phyloP scores from a whole-genome alignment of 345 rosid genomes.

The Turritis glabra region DNA sequence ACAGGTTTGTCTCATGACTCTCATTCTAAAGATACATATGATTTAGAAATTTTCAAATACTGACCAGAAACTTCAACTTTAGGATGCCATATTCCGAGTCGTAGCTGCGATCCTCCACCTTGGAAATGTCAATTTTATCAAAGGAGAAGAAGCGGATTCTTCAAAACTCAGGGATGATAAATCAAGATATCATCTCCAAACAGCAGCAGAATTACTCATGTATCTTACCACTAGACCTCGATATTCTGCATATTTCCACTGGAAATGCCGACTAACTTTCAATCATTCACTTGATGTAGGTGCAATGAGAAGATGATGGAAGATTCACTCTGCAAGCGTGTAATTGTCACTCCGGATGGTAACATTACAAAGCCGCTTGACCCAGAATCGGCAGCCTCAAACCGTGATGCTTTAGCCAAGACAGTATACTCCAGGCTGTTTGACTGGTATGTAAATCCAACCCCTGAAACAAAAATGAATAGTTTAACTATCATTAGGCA shows the following conservation, averaged over 20 bases:
- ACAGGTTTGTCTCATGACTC: constrained; percentile 46
- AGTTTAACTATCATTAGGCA: not conserved
- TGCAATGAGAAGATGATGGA: constrained; percentile 69
- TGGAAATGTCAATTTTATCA: constrained; percentile 65
- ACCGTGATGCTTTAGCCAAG: constrained; percentile 77
- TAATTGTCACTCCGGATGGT: constrained; percentile 76
- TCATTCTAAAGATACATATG: constrained; percentile 2
- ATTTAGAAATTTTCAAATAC: constrained; percentile 6
- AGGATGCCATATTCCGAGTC: constrained; percentile 77
- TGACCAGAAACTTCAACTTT: constrained; percentile 9
- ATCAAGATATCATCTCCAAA: constrained; percentile 57
- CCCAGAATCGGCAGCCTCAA: constrained; percentile 56
- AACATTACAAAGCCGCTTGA: constrained; percentile 70
- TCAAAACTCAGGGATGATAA: constrained; percentile 73
- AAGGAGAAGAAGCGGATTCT: constrained; percentile 72
- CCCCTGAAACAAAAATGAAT: not conserved
- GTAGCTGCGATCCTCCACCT: constrained; percentile 80
- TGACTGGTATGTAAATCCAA: constrained; percentile 57
- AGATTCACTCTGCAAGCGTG: constrained; percentile 76
- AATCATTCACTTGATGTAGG: constrained; percentile 41
- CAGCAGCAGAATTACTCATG: constrained; percentile 72
- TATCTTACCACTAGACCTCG: constrained; percentile 6
- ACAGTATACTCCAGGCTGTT: constrained; percentile 69
- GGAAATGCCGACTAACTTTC: not conserved
- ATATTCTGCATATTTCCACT: constrained; percentile 6